Conservation (phyloP, 176 grass and related monocot species). For the Zoysia japonica region DNA sequence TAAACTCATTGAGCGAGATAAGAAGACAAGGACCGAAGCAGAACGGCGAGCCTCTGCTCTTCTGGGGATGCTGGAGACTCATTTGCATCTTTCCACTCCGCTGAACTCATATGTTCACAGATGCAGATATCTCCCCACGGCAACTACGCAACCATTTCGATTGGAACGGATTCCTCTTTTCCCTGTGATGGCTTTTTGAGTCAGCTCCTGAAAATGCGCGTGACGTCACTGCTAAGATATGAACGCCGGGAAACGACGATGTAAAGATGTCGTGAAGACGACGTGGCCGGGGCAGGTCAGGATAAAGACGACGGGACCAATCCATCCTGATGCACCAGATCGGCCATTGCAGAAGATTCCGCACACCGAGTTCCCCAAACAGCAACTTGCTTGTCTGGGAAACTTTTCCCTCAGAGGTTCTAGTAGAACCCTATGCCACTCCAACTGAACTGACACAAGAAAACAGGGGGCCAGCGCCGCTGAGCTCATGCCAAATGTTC, state of each 20-base stretch:
- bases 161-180: background rate
- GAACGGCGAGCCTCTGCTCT: no score
- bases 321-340: background rate
- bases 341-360: background rate
- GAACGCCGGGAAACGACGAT: background rate
- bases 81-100: no score
- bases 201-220: background rate
- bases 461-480: background rate
- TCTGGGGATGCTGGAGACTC: no score
- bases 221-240: background rate
- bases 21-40: background rate
- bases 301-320: background rate
- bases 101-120: no score
- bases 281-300: background rate
- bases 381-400: background rate
- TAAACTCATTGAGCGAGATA: background rate
- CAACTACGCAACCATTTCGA: background rate
- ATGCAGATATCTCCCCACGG: background rate
- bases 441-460: background rate
- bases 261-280: background rate
- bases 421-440: background rate
- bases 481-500: background rate
- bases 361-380: background rate
- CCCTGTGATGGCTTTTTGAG: no score
- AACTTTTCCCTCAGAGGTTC: conserved; percentile 21